Evolutionary conservation across 1,284 basidiomycete genomes (phyloP), one percentile per base, ranked within the genome.

Genomic region (Papiliotrema fonsecae): DNA sequence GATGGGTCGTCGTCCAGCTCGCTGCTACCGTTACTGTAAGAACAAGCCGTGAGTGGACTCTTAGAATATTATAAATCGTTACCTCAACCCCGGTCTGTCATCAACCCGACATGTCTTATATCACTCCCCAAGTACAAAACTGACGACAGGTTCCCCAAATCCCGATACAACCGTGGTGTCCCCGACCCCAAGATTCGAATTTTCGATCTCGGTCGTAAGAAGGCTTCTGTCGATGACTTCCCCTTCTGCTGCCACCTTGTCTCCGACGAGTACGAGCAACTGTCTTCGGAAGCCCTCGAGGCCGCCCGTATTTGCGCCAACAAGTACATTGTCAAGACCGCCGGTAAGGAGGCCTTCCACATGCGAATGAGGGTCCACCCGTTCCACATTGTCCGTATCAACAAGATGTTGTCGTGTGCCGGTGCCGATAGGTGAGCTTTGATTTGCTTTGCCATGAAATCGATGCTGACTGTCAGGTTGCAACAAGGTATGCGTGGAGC

Each of bases 321-420:
- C 88, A 97, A 97, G 80, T 97, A 97, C 77, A 87, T 97, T 63
- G 94, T 91, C 71, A 97, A 97, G 85, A 92, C 88, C 22, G 85
- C 88, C 45, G 94, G 94, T 73, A 97, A 97, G 80, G 94, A 98
- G 71, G 89, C 93, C 19, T 97, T 98, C 92, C 94, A 98, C 77
- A 76, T 97, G 75, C 85, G 94, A 68, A 91, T 98, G 64, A 88
- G 93, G 60, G 91, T 91, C 51, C 94, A 98, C 80, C 94, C 94
- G 55, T 97, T 88, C 90, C 94, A 97, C 77, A 90, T 97, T 64
- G 79, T 98, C 77, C 88, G 94, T 64, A 97, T 97, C 86, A 97
- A 98, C 88, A 98, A 98, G 86, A 97, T 97, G 89, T 89, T 97
- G 81, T 90, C 87, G 55, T 97, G 94, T 76, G 94, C 94, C 65